A percentile compares a stretch with the other conserved stretches of the same genome.
These are phyloP conservation scores for Dalechampia spathulata DNA, from an alignment of 441 rosid species.

Conservation along the genomic window DNA sequence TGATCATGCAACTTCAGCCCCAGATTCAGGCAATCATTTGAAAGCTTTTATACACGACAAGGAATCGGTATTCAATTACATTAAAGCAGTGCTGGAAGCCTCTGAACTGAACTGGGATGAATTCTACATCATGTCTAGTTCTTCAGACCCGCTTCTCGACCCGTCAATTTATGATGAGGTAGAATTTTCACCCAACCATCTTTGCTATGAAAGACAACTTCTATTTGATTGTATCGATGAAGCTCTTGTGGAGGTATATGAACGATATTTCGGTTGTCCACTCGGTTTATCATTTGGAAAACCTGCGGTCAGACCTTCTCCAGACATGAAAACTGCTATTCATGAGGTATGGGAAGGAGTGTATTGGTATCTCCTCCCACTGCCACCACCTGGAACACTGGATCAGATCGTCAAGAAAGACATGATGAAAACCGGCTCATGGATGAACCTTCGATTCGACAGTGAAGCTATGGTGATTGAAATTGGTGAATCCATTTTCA, in stretches of 20 bases:
- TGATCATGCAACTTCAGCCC: constrained; percentile 34
- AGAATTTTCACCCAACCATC: constrained; percentile 43
- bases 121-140: constrained; percentile 46
- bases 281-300: constrained; percentile 52
- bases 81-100: constrained; percentile 50
- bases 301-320: constrained; percentile 31
- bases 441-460: constrained; percentile 65
- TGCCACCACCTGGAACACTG: constrained; percentile 49
- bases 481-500: constrained; percentile 50
- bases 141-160: constrained; percentile 64
- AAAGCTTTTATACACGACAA: constrained; percentile 40
- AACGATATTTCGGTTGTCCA: constrained; percentile 40
- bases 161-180: constrained; percentile 50
- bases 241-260: constrained; percentile 57
- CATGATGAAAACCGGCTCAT: constrained; percentile 45
- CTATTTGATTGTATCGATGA: constrained; percentile 77
- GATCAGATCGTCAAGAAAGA: constrained; percentile 76
- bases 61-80: constrained; percentile 38
- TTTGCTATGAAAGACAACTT: constrained; percentile 49
- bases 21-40: constrained; percentile 22
- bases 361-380: constrained; percentile 61
- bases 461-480: constrained; percentile 42
- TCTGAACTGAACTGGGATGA: constrained; percentile 70
- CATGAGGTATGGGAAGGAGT: constrained; percentile 68
- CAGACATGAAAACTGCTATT: constrained; percentile 33